phyloP scores from a whole-genome alignment of 139 green algal genomes.

The Chlamydomonas schloesseri region DNA sequence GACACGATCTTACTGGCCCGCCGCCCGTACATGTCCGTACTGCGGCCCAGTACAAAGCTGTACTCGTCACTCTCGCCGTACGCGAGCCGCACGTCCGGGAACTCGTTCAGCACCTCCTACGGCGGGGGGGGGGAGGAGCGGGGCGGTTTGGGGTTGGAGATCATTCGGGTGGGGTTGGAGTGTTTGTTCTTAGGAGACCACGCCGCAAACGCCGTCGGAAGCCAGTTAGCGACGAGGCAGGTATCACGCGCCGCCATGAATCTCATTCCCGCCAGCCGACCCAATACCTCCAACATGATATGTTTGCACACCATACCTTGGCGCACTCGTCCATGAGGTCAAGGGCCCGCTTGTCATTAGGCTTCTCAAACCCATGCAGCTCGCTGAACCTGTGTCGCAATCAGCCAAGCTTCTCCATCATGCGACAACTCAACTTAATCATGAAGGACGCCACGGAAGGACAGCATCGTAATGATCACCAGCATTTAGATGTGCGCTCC shows the following conservation, averaged over 20 bases:
- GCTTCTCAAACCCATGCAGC: slow-evolving; percentile 87
- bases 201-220: too few relatives aligned
- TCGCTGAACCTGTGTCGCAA: slow-evolving; percentile 78
- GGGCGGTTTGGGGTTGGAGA: neutral
- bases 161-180: too few relatives aligned
- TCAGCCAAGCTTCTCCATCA: too few relatives aligned
- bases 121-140: neutral
- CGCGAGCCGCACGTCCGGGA: slow-evolving; percentile 81
- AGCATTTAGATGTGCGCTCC: too few relatives aligned
- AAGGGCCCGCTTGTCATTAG: slow-evolving; percentile 83
- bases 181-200: too few relatives aligned
- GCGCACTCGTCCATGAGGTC: slow-evolving; percentile 85
- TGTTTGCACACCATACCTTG: slow-evolving; percentile 60
- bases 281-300: too few relatives aligned
- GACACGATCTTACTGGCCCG: slow-evolving; percentile 90
- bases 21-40: slow-evolving; percentile 78
- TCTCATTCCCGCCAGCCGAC: too few relatives aligned
- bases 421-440: too few relatives aligned
- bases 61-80: slow-evolving; percentile 94
- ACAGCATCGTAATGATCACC: too few relatives aligned
- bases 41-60: slow-evolving; percentile 85
- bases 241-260: too few relatives aligned
- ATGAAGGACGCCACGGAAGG: too few relatives aligned
- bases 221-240: too few relatives aligned
- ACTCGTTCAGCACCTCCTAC: slow-evolving; percentile 79